Evolutionary conservation across 2,329 filamentous ascomycete species (phyloP).

Genomic region (Akanthomyces dipterigenus): DNA sequence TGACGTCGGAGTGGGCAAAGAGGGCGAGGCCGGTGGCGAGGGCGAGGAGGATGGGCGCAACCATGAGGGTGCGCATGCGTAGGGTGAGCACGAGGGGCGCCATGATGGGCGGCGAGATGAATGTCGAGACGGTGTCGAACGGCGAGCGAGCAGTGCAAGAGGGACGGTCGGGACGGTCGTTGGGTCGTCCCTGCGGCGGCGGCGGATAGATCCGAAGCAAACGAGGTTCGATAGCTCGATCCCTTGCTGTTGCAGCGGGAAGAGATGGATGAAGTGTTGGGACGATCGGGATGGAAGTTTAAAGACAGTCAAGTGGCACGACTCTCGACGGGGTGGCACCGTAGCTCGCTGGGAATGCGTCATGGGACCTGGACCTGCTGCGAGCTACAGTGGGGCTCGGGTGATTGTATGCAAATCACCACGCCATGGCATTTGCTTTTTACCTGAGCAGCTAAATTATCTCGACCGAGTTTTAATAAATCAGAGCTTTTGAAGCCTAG

Average conservation of each 20-base stretch:
- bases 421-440: too few species aligned
- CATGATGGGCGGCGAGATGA: neutral
- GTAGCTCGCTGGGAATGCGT: neutral
- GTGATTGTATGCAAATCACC: neutral
- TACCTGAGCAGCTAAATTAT: too few species aligned
- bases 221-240: neutral
- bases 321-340: neutral
- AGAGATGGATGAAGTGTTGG: neutral
- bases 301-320: neutral
- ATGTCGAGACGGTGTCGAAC: neutral
- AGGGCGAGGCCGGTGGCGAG: conserved; percentile 34
- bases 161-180: neutral
- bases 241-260: neutral
- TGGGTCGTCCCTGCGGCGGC: neutral
- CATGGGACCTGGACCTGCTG: neutral
- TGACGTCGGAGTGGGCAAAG: conserved; percentile 42
- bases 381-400: neutral
- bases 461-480: too few species aligned
- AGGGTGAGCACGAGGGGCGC: conserved; percentile 8
- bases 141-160: neutral
- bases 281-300: neutral
- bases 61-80: conserved; percentile 44
- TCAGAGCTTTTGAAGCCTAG: too few species aligned
- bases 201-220: neutral
- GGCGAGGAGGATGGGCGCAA: conserved; percentile 41